These are phyloP conservation scores for Hansenula anomala DNA, from an alignment of 1,139 yeast genomes.

Conservation along the genomic window DNA sequence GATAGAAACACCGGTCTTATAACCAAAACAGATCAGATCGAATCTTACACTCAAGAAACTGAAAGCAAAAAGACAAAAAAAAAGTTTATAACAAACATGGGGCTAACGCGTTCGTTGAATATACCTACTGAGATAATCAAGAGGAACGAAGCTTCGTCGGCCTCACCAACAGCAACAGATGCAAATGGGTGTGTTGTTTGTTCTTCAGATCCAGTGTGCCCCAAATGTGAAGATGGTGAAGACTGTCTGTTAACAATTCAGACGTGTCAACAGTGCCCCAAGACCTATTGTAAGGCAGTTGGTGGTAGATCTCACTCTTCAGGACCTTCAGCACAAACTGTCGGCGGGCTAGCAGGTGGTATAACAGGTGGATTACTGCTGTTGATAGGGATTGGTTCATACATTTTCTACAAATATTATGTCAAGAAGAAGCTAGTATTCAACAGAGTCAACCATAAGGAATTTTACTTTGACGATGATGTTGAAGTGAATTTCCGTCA, in stretches of 20 bases:
- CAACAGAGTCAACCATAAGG: conserved; percentile 22
- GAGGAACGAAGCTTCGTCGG: neutral
- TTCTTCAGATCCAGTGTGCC: conserved; percentile 40
- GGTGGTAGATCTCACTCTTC: conserved; percentile 9
- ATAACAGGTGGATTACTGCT: conserved; percentile 49
- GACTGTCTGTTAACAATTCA: conserved; percentile 47
- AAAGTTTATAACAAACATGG: no score
- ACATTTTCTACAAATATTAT: conserved; percentile 33
- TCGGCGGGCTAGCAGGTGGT: conserved; percentile 68
- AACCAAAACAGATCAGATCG: neutral
- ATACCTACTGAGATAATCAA: neutral
- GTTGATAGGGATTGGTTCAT: conserved; percentile 32
- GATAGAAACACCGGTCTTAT: no score
- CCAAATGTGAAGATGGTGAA: conserved; percentile 47
- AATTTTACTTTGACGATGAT: conserved; percentile 27
- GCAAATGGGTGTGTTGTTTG: conserved; percentile 48
- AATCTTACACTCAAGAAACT: neutral
- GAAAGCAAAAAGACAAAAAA: no score
- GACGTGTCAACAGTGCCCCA: conserved; percentile 55
- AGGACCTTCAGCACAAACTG: conserved; percentile 18
- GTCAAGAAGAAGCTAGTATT: conserved; percentile 27
- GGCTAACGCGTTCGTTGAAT: neutral
- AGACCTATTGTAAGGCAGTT: conserved; percentile 41
- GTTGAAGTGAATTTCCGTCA: conserved; percentile 21
- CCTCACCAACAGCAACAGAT: conserved; percentile 16